phyloP scores from a whole-genome alignment of 2,329 filamentous ascomycete species.

The Botrytis fragariae region DNA sequence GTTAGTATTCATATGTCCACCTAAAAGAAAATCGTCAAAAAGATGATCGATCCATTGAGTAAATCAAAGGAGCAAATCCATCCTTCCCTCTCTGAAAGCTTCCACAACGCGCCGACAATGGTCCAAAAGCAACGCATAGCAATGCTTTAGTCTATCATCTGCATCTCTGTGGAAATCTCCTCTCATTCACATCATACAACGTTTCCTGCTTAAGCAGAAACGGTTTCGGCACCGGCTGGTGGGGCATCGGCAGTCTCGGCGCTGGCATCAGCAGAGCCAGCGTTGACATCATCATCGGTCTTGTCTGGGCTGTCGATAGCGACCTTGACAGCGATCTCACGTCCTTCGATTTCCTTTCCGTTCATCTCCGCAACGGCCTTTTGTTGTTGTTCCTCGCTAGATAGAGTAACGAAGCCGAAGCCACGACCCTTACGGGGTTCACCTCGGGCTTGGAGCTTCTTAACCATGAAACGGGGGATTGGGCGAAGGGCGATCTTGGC shows the following conservation, averaged over 20 bases:
- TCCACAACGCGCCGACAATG: constrained; percentile 29
- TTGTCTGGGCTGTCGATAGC: constrained; percentile 99
- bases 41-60: constrained; percentile 28
- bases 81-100: constrained; percentile 25
- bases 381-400: constrained; percentile 92
- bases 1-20: constrained; percentile 28
- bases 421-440: constrained; percentile 98
- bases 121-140: constrained; percentile 34
- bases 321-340: constrained; percentile 99
- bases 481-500: constrained; percentile 98
- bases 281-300: constrained; percentile 78
- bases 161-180: constrained; percentile 25
- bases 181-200: constrained; percentile 37
- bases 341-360: constrained; percentile 97
- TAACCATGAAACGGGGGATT: constrained; percentile 99
- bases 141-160: constrained; percentile 27
- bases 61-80: constrained; percentile 28
- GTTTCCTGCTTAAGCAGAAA: constrained; percentile 40
- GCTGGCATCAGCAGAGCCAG: constrained; percentile 46
- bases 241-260: constrained; percentile 35
- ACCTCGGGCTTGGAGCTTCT: constrained; percentile 97
- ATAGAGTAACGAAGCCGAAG: constrained; percentile 96
- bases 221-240: constrained; percentile 59
- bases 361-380: constrained; percentile 99
- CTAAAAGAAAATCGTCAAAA: constrained; percentile 39